Conservation (phyloP, 352 stramenopile species). For the Phytophthora fragariaefolia region DNA sequence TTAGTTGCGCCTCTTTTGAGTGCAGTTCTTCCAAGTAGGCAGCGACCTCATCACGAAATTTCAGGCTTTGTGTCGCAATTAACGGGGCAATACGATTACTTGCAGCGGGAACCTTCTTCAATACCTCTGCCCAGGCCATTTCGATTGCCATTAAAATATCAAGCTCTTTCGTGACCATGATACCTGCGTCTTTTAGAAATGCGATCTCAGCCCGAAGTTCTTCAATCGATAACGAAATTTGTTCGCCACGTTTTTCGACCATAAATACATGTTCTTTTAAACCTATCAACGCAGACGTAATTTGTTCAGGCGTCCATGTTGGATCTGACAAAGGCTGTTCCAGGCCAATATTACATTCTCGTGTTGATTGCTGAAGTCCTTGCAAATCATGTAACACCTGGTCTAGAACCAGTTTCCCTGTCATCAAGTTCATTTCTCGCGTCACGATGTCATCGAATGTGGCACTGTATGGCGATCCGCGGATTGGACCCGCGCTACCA, state of each 20-base stretch:
- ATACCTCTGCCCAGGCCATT: slow-evolving; percentile 66
- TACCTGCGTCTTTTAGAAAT: slow-evolving; percentile 70
- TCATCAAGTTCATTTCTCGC: slow-evolving; percentile 84
- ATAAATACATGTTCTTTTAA: slow-evolving; percentile 84
- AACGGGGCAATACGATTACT: slow-evolving; percentile 72
- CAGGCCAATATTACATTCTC: slow-evolving; percentile 74
- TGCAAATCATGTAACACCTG: slow-evolving; percentile 75
- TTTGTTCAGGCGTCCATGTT: slow-evolving; percentile 63
- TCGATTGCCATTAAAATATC: slow-evolving; percentile 65
- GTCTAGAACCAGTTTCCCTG: slow-evolving; percentile 80
- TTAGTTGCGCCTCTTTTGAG: slow-evolving; percentile 55
- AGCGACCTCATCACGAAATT: slow-evolving; percentile 78
- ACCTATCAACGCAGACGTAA: slow-evolving; percentile 66
- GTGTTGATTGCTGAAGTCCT: slow-evolving; percentile 59
- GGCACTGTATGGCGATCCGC: slow-evolving; percentile 90
- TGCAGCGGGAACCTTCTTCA: slow-evolving; percentile 67
- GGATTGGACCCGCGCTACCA: slow-evolving; percentile 85
- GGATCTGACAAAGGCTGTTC: slow-evolving; percentile 73
- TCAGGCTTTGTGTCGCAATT: slow-evolving; percentile 64
- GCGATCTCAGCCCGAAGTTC: slow-evolving; percentile 68
- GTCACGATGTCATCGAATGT: slow-evolving; percentile 83
- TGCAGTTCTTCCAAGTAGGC: slow-evolving; percentile 85
- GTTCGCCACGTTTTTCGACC: slow-evolving; percentile 77
- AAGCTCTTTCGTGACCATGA: slow-evolving; percentile 58
- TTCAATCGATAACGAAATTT: slow-evolving; percentile 68